Evolutionary conservation across 1,284 basidiomycete species (phyloP), one percentile per base, ranked within the genome.

Genomic region (Puccinia brachypodii): DNA sequence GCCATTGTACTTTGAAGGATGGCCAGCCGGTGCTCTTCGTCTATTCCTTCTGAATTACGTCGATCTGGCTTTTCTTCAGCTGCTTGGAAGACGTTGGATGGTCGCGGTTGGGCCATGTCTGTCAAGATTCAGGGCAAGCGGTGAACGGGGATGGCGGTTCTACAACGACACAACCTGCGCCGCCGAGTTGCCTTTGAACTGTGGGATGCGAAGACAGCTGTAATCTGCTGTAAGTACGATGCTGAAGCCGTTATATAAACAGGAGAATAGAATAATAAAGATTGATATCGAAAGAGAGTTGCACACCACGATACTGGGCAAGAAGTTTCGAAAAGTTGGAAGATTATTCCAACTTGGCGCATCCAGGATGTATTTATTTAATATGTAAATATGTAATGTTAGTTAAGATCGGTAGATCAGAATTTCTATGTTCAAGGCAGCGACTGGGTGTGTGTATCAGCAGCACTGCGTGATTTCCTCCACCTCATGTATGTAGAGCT

Each of bases 1-100:
- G 66, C 66, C 16, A 68, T 68, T n/a, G n/a, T n/a, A 31, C 66
- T 68, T 42, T 40, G 22, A 42, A 68, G 66, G 25, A 68, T 68
- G 42, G 40, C 36, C 38, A 42, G 66, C 8, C 66, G 66, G 42
- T 38, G 66, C 66, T 66, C 14, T 40, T 68, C 66, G n/a, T 40
- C 66, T 42, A 25, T 38, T 22, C 14, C 36, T 25, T 40, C 66
- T 44, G 42, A 40, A 40, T 42, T 4, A 44, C n/a, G 38, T 68
- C 25, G 66, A 68, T n/a, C n/a, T 40, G 66, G 6, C 25, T n/a
- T 44, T 68, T 62, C 11, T 14, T 14, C 58, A 14, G 13, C 19
- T 31, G 42, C 66, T 40, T 44, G 66, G 66, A 44, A 42, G 66
- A 68, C 38, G 25, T 42, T 42, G 40, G 42, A 42, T 40, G 38